Percentiles rank a stretch among this genome's conserved stretches.
These are phyloP conservation scores for Lactarius hatsudake DNA, from an alignment of 768 basidiomycete genomes.

Conservation along the genomic window DNA sequence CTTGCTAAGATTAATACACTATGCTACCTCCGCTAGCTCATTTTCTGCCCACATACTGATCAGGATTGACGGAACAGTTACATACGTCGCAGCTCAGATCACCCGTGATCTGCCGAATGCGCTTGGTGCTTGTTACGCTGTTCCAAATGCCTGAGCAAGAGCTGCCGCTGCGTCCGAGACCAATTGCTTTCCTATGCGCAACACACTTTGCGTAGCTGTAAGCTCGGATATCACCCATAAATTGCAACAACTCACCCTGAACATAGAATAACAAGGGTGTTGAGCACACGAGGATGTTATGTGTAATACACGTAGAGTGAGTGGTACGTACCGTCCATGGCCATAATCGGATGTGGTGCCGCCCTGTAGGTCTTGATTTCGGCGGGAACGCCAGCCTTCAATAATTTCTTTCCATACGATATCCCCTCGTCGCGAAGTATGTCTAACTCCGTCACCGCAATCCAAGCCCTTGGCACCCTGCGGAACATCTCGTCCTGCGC, in stretches of 20 bases:
- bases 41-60: constrained; percentile 11
- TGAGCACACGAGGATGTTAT: constrained; percentile 9
- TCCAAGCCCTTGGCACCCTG: constrained; percentile 56
- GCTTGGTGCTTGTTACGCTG: constrained; percentile 1
- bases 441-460: constrained; percentile 64
- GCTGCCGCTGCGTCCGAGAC: constrained; percentile 40
- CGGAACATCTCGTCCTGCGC: constrained; percentile 54
- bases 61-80: constrained; percentile 13
- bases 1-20: constrained; percentile 20
- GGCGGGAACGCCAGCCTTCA: constrained; percentile 48
- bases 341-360: constrained; percentile 71
- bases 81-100: background rate
- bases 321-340: constrained; percentile 60
- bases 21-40: constrained; percentile 8
- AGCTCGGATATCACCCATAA: constrained; percentile 12
- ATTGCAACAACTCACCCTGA: constrained; percentile 28
- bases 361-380: constrained; percentile 56
- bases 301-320: background rate
- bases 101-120: background rate
- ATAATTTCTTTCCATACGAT: constrained; percentile 57
- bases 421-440: constrained; percentile 66
- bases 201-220: constrained; percentile 28
- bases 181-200: constrained; percentile 38
- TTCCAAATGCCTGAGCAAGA: constrained; percentile 34
- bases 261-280: constrained; percentile 5